Conservation (phyloP, 805 yeast species). For the Candida mattraensis region DNA sequence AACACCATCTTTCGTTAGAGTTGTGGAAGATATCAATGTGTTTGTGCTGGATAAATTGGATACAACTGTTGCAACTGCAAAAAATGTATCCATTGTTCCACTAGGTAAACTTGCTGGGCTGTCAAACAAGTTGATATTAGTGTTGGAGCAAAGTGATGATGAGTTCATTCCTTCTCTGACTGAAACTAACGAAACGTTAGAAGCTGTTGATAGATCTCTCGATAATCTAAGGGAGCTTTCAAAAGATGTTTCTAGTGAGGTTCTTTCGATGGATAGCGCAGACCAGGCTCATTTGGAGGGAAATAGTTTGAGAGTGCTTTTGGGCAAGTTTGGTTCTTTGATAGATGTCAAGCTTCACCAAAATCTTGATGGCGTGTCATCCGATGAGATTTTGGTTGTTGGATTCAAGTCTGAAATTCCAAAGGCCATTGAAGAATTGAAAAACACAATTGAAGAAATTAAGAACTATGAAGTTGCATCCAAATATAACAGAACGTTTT, state of each 20-base stretch:
- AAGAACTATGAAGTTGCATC: slow-evolving; percentile 39
- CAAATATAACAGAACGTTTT: slow-evolving; percentile 45
- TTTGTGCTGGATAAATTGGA: slow-evolving; percentile 53
- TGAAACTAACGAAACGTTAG: slow-evolving; percentile 57
- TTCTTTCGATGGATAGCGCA: slow-evolving; percentile 49
- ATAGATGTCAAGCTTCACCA: slow-evolving; percentile 52
- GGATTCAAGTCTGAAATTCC: slow-evolving; percentile 69
- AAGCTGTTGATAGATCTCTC: slow-evolving; percentile 53
- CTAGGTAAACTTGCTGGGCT: slow-evolving; percentile 50
- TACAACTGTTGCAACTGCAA: slow-evolving; percentile 41
- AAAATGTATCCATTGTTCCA: slow-evolving; percentile 58
- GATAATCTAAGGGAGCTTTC: slow-evolving; percentile 60
- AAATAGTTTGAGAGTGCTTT: slow-evolving; percentile 47
- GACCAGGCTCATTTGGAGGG: slow-evolving; percentile 64
- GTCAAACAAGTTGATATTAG: slow-evolving; percentile 51
- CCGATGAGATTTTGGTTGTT: slow-evolving; percentile 59
- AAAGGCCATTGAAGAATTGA: slow-evolving; percentile 52
- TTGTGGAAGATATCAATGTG: slow-evolving; percentile 64
- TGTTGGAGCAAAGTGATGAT: slow-evolving; percentile 50
- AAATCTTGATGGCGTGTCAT: slow-evolving; percentile 37
- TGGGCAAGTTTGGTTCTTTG: slow-evolving; percentile 31
- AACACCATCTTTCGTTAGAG: slow-evolving; percentile 62
- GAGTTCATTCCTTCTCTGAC: slow-evolving; percentile 73
- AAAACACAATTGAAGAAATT: slow-evolving; percentile 49
- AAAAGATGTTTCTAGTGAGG: slow-evolving; percentile 48